Base-by-base conservation (phyloP, 805 yeast species). In the Ogataea haglerorum region DNA sequence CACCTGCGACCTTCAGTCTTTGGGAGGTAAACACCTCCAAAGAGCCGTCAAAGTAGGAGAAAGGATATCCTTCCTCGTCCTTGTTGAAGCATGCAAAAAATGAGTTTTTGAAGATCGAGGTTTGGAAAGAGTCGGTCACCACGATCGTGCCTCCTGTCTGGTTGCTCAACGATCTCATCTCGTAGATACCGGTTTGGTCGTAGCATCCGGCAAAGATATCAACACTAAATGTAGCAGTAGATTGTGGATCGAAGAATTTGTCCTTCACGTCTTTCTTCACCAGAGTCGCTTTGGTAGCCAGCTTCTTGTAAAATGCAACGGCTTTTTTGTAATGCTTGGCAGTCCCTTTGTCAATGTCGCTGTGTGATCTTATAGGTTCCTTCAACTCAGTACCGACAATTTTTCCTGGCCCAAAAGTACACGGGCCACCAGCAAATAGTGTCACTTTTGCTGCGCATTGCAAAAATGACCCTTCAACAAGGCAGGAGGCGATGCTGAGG, bases 311-410 rank as follows among this genome's bases (percentile, higher is more conserved):
- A 58, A 79, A 89, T 62, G 86, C 82, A 53, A 75, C 76, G 8
- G 96, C 95, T 62, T 85, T 86, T 57, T 85, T 83, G 68, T 80
- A 86, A 61, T 89, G 95, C 58, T 82, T 82, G 41, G 96, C 95
- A 36, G 75, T 65, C 55, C 91, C 97, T 51, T 89, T 82, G 63
- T 93, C 98, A 51, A 93, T 86, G 62, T 93, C 99, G 57, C 85
- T 87, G 67, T 93, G 99, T 7, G 99, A 93, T 71, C 99, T 80
- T 54, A 93, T 85, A 35, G 99, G 96, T 65, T 93, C 99, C 61
- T 86, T 85, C 61, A 93, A 75, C 63, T 89, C 93, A 17, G 83
- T 80, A 32, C 91, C 87, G 21, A 93, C 99, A 51, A 93, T 88
- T 61, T 86, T 70, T 54, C 99, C 99, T 10, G 99, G 98, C 33